Evolutionary conservation across 2,329 filamentous ascomycete species (phyloP), one percentile per base, ranked within the genome.

Genomic region (Chrysoporthe puriensis): DNA sequence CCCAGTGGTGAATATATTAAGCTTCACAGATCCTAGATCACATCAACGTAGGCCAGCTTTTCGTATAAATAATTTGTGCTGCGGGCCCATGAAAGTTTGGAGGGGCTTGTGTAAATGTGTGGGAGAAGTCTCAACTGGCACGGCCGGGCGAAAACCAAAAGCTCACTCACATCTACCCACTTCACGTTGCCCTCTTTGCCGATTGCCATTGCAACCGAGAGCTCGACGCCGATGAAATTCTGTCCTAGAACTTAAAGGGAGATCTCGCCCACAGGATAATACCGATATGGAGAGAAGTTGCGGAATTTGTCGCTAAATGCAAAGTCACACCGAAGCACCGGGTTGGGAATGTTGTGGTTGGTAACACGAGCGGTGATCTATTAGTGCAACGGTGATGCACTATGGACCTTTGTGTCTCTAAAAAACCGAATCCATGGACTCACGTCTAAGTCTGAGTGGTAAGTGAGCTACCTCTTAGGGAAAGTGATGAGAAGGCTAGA

Each of bases 141-240:
- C 50, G 9, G 26, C 50, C 9, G 4, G 50, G 26, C 21, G 9
- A 21, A 11, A 16, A 11, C 13, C 42, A 13, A 26, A 18, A 3
- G 16, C 8, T 42, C 44, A 82, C 84, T 76, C 79, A 87, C 85
- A 80, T 87, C 85, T 52, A 87, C 85, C 85, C 85, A 87, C 79
- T 87, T 87, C 32, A 88, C 85, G 70, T 85, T 85, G 70, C 80
- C 78, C 74, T 82, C 80, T 67, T 76, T 80, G 58, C 80, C 80
- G 63, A 82, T 79, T 36, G 79, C 76, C 80, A 82, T 82, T 26
- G 64, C 74, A 46, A 16, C 26, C n/a, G 18, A 61, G n/a, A n/a
- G 11, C 2, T 59, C 4, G 4, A 34, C 48, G 18, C 26, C 46
- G 42, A 44, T 26, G 18, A 3, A 9, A 14, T 32, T 1, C 21